Base-by-base conservation (phyloP, 1,284 basidiomycete species). In the Fomitopsis pinicola region DNA sequence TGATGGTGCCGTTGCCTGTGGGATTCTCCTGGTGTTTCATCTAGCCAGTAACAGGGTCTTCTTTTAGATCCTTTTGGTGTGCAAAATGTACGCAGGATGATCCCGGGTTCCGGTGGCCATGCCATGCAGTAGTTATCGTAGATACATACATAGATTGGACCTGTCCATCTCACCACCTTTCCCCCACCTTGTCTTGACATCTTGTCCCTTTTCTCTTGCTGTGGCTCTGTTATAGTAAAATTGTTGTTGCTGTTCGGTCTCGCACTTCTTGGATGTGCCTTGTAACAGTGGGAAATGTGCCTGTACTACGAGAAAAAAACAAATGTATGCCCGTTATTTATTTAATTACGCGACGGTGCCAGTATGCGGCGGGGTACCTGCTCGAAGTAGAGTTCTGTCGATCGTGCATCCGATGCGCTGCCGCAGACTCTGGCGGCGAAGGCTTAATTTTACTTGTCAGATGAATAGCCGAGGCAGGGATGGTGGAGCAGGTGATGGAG, bases 41-140 rank as follows among this genome's bases (percentile, higher is more conserved):
- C 56, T 56, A 50, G 59, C 59, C 59, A 40, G 59, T 38, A 60
- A 48, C 15, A 54, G 59, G 59, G 59, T 60, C 59, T n/a, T 30
- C 50, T 7, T 6, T 56, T 48, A 46, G 54, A 56, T 55, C 59
- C 59, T 44, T 50, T 56, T 55, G 59, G 46, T 40, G 40, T 10
- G 59, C 59, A 36, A 56, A 60, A 60, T 48, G 55, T 40, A 17
- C 44, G 38, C 33, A 56, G 59, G 45, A 44, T 22, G 42, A 44
- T 60, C 54, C 44, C 48, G 56, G 54, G 48, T 15, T 33, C 26
- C 48, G 48, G 52, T 54, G 52, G 3, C 8, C 36, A 44, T 56
- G 55, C 55, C 42, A 42, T n/a, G 55, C 19, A 42, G 53, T 22
- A 36, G 17, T 45, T 19, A 12, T 15, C 38, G 22, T 22, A 22